Conservation (phyloP, 306 rosid genomes). For the Prunus armeniaca region DNA sequence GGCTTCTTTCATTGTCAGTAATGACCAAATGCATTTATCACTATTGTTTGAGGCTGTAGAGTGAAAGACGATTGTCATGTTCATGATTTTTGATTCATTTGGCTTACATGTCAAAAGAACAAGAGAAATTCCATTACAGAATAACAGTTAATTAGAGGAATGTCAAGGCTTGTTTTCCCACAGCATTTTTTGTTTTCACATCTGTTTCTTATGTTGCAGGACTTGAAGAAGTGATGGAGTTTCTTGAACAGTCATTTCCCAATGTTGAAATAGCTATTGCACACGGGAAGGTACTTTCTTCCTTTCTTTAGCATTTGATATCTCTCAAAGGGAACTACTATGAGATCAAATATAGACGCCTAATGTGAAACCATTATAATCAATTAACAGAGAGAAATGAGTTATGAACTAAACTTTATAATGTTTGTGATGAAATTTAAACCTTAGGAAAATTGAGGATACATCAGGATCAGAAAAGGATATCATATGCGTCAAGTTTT, state of each 20-base stretch:
- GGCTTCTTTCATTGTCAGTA: background rate
- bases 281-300: slow-evolving; percentile 79
- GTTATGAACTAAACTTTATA: background rate
- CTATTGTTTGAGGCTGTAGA: background rate
- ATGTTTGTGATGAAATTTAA: slow-evolving; percentile 1
- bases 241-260: slow-evolving; percentile 72
- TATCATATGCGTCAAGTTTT: background rate
- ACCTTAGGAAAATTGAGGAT: background rate
- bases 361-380: background rate
- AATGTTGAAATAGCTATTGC: slow-evolving; percentile 86
- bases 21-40: background rate
- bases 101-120: background rate
- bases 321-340: slow-evolving; percentile 19
- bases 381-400: background rate
- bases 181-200: slow-evolving; percentile 1
- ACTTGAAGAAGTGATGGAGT: slow-evolving; percentile 83
- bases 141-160: background rate
- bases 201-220: slow-evolving; percentile 51
- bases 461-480: background rate
- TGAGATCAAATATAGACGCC: slow-evolving; percentile 17
- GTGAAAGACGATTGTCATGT: background rate
- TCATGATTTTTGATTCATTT: background rate
- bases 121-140: slow-evolving; percentile 7
- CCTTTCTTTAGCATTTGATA: slow-evolving; percentile 26
- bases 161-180: background rate